Base-by-base conservation (phyloP, 306 rosid genomes). In the Cucurbita maxima region DNA sequence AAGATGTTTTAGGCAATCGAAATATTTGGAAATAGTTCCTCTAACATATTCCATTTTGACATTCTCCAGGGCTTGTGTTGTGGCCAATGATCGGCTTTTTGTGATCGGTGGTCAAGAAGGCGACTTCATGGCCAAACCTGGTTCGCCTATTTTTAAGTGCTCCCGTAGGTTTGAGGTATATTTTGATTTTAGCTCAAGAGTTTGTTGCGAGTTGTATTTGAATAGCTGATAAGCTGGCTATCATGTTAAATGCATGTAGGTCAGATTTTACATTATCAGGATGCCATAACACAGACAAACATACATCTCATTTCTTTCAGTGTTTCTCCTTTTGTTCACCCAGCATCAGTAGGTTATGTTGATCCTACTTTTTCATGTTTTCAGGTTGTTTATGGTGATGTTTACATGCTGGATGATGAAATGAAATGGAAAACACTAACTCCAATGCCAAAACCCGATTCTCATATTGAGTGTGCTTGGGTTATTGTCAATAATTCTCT, bases 61-160 rank as follows among this genome's bases (percentile, higher is more conserved):
- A 76, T 86, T 76, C 53, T 68, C 68, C 70, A 90, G 98, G 92
- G 97, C 97, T 48, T 87, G 97, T 51, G 74, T 88, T 9, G 89
- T 79, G 55, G 75, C 50, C 76, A 77, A 82, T 75, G 90, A 93
- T 82, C 79, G 74, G 30, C 92, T 93, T 55, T 87, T 78, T 63
- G 84, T 91, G 44, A 88, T 93, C 11, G 98, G 97, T 73, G 97
- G 98, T 58, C 97, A 93, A 84, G 97, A 93, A 79, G 98, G 98
- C 73, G 98, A 93, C 83, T 93, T 90, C 74, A 93, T 93, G 97
- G 80, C 98, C 53, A 93, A 93, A 78, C 98, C 98, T 0, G 89
- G 96, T 40, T 93, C 97, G 7, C 89, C 98, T 54, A 93, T 90
- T 78, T 93, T 93, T 82, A 93, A 93, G 83, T 90, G 98, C 75